Conservation (phyloP, 2,329 filamentous ascomycete genomes). For the Colletotrichum sp. region DNA sequence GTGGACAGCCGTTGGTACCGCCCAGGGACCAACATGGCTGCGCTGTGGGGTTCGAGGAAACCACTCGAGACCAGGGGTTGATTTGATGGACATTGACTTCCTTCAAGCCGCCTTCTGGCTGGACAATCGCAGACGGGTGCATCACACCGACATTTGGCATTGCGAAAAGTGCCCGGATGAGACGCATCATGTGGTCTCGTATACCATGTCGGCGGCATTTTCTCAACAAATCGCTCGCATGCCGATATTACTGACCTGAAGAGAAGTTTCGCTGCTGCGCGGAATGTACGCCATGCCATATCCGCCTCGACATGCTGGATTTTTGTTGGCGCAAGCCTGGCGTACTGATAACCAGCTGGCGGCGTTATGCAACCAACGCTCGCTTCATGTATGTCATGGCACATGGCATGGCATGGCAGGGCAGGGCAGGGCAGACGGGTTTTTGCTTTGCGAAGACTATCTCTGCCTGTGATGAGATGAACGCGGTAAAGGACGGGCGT, state of each 20-base stretch:
- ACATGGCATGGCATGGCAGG: not conserved
- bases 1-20: not conserved
- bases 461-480: conserved; percentile 3
- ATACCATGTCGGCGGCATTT: not conserved
- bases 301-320: not conserved
- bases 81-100: not conserved
- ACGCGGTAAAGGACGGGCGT: not conserved
- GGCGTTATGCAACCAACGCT: not conserved
- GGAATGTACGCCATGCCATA: not conserved
- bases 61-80: not conserved
- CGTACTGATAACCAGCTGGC: not conserved
- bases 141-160: conserved; percentile 21
- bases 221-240: not conserved
- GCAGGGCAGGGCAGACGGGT: not conserved
- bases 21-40: not conserved
- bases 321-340: not conserved
- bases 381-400: conserved; percentile 20
- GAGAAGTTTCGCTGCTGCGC: not conserved
- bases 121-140: not conserved
- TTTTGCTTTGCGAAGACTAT: not conserved
- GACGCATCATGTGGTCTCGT: conserved; percentile 8
- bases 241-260: not conserved
- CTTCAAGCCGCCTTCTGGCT: conserved; percentile 1
- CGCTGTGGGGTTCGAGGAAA: conserved; percentile 1
- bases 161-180: not conserved